Percentiles rank a stretch among this genome's conserved stretches.
These are phyloP conservation scores for Mycena haematopus DNA, from an alignment of 768 basidiomycete genomes.

Conservation along the genomic window DNA sequence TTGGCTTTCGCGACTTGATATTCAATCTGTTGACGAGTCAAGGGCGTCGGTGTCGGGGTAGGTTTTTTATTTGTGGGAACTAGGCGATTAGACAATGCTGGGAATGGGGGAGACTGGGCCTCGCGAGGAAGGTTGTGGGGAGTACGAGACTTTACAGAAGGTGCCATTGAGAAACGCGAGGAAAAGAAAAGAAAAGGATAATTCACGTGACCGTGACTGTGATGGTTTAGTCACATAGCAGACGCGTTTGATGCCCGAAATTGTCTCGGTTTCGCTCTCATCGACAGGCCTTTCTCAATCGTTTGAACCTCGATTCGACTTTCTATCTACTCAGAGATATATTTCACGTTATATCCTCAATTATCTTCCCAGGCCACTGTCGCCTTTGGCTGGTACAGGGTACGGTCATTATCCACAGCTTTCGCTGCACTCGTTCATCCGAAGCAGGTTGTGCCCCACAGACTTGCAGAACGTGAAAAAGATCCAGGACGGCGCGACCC, in stretches of 20 bases:
- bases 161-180: slow-evolving; percentile 12
- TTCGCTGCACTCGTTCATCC: slow-evolving; percentile 3
- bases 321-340: background rate
- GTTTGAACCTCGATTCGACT: background rate
- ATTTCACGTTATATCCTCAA: background rate
- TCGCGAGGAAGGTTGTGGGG: slow-evolving; percentile 17
- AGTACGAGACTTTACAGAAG: slow-evolving; percentile 14
- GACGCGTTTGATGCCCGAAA: background rate
- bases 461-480: background rate
- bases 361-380: background rate
- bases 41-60: slow-evolving; percentile 25
- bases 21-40: slow-evolving; percentile 25
- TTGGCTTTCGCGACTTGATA: slow-evolving; percentile 26
- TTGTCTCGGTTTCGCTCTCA: background rate
- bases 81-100: slow-evolving; percentile 27
- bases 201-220: background rate
- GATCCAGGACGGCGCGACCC: slow-evolving; percentile 11
- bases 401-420: background rate
- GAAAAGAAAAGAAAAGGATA: background rate
- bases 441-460: background rate
- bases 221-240: no score
- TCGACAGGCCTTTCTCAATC: background rate
- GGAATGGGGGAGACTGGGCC: background rate
- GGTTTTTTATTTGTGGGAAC: slow-evolving; percentile 24
- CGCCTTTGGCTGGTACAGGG: background rate